These are phyloP conservation scores for Macrolepiota dolichaula DNA, from an alignment of 768 basidiomycete species.

Conservation along the genomic window DNA sequence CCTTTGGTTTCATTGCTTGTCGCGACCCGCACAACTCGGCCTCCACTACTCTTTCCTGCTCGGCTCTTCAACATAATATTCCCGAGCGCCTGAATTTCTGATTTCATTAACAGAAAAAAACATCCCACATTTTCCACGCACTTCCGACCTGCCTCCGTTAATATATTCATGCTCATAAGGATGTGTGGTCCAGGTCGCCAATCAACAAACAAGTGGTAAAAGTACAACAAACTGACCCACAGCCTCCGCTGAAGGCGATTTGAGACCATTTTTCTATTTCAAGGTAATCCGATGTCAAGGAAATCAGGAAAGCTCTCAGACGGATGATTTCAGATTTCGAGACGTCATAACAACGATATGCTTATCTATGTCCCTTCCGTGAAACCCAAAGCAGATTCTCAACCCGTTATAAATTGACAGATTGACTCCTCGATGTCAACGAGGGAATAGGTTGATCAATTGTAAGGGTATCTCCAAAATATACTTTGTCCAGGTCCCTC, in stretches of 20 bases:
- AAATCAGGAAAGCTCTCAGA: not conserved
- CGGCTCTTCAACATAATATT: too few species aligned
- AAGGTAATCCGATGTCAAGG: conserved; percentile 5
- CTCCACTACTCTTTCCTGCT: not conserved
- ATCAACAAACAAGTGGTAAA: too few species aligned
- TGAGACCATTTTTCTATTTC: not conserved
- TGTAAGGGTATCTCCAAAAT: not conserved
- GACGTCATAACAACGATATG: not conserved
- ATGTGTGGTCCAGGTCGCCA: too few species aligned
- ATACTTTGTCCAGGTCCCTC: not conserved
- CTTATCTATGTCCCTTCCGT: not conserved
- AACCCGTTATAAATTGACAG: not conserved
- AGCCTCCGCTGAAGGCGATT: too few species aligned
- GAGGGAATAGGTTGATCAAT: not conserved
- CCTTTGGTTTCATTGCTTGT: conserved; percentile 8
- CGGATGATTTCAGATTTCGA: not conserved
- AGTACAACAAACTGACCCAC: too few species aligned
- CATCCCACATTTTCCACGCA: too few species aligned
- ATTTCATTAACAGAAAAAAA: too few species aligned
- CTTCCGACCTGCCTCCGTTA: too few species aligned
- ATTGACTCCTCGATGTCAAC: not conserved
- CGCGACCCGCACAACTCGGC: not conserved
- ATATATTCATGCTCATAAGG: too few species aligned
- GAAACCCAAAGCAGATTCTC: not conserved
- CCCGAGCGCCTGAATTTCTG: too few species aligned